These are phyloP conservation scores for Mortierella sp. DNA, from an alignment of 371 early-diverging fungal genomes.

Conservation along the genomic window DNA sequence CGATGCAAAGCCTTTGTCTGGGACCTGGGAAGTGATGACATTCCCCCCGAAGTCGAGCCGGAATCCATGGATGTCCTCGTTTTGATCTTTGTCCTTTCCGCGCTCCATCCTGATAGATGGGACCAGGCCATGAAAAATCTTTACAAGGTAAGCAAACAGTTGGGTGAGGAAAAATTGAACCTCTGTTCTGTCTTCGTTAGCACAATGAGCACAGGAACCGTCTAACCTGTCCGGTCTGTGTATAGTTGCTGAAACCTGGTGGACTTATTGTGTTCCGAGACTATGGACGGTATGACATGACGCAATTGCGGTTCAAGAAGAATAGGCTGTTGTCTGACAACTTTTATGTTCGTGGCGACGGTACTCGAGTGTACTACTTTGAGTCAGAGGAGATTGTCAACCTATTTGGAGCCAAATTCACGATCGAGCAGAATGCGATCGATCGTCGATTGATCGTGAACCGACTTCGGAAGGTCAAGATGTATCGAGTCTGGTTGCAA, in stretches of 20 bases:
- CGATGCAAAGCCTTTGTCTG: conserved; percentile 87
- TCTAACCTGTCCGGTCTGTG: background rate
- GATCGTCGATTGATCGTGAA: conserved; percentile 97
- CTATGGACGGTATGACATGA: conserved; percentile 90
- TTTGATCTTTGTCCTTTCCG: conserved; percentile 85
- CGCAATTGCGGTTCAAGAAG: conserved; percentile 86
- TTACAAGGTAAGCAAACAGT: conserved; percentile 60
- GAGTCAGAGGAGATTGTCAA: conserved; percentile 63
- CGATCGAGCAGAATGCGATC: conserved; percentile 87
- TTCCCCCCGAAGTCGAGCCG: conserved; percentile 71
- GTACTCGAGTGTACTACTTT: conserved; percentile 78
- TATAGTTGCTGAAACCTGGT: conserved; percentile 75
- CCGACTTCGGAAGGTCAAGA: conserved; percentile 90
- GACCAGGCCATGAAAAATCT: conserved; percentile 74
- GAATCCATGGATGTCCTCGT: conserved; percentile 82
- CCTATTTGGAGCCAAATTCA: conserved; percentile 67
- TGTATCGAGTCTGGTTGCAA: conserved; percentile 98
- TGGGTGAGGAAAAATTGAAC: too few relatives aligned
- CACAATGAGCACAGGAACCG: conserved; percentile 62
- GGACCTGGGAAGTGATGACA: conserved; percentile 76
- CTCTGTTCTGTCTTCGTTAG: background rate
- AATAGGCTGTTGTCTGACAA: conserved; percentile 82
- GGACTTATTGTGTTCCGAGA: conserved; percentile 87
- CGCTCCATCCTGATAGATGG: conserved; percentile 88
- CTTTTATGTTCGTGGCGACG: conserved; percentile 92